phyloP scores from a whole-genome alignment of 73 alveolate species.

The Tetrahymena thermophila region DNA sequence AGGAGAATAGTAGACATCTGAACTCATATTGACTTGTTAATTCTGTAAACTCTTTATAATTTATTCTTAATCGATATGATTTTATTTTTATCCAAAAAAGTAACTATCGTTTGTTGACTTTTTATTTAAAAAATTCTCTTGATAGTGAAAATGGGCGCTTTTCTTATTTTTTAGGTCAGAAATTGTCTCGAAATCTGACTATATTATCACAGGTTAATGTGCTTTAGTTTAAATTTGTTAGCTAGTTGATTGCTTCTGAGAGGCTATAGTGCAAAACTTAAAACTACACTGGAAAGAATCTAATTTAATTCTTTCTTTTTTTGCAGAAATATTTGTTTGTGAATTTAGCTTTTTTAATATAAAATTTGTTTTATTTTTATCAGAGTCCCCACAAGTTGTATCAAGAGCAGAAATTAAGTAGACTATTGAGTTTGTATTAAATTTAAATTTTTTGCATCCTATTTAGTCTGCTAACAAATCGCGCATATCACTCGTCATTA shows the following conservation, averaged over 20 bases:
- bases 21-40: background rate
- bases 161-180: background rate
- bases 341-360: background rate
- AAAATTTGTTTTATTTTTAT: background rate
- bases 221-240: no score
- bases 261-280: background rate
- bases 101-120: background rate
- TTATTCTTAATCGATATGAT: background rate
- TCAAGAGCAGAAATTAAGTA: background rate
- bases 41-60: background rate
- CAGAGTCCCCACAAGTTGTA: conserved; percentile 1
- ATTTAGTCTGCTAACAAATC: background rate
- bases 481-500: background rate
- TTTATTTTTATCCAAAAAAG: background rate
- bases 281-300: background rate
- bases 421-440: background rate
- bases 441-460: background rate
- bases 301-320: background rate
- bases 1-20: background rate
- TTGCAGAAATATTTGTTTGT: background rate
- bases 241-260: background rate
- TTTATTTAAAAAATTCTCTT: background rate
- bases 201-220: background rate
- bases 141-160: background rate
- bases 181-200: background rate